These are phyloP conservation scores for Panicum miliaceum DNA, from an alignment of 176 grass and related monocot species.

Conservation along the genomic window DNA sequence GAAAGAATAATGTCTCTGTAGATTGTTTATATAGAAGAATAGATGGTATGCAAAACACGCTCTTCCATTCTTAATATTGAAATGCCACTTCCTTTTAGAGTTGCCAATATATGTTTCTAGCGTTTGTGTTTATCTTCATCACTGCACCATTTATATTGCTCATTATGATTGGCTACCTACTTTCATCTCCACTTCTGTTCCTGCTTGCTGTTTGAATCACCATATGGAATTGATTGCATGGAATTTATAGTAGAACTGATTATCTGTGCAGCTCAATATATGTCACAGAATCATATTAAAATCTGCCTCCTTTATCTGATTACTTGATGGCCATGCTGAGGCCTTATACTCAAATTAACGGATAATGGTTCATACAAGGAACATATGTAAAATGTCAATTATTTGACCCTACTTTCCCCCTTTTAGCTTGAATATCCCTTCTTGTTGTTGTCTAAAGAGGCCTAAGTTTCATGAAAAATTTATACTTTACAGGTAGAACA, in stretches of 20 bases:
- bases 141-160: background rate
- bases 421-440: conserved; percentile 38
- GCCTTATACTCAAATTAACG: background rate
- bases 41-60: conserved; percentile 57
- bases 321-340: background rate
- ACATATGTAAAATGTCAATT: background rate
- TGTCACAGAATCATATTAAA: background rate
- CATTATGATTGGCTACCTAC: background rate
- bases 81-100: background rate
- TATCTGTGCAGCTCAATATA: background rate
- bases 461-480: conserved; percentile 14
- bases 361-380: background rate
- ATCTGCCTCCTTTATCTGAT: background rate
- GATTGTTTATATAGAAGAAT: conserved; percentile 66
- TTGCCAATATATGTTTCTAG: conserved; percentile 5
- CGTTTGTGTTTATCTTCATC: background rate
- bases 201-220: conserved; percentile 19
- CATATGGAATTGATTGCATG: background rate
- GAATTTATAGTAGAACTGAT: conserved; percentile 5
- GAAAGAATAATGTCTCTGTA: conserved; percentile 71
- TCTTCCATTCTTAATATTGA: conserved; percentile 13
- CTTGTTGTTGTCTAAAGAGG: conserved; percentile 14
- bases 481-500: conserved; percentile 75
- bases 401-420: too few species aligned
- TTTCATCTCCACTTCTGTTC: conserved; percentile 16